A percentile compares a stretch with the other conserved stretches of the same genome.
phyloP scores from a whole-genome alignment of 2,329 filamentous ascomycete species.

The Colletotrichum liaoningense region DNA sequence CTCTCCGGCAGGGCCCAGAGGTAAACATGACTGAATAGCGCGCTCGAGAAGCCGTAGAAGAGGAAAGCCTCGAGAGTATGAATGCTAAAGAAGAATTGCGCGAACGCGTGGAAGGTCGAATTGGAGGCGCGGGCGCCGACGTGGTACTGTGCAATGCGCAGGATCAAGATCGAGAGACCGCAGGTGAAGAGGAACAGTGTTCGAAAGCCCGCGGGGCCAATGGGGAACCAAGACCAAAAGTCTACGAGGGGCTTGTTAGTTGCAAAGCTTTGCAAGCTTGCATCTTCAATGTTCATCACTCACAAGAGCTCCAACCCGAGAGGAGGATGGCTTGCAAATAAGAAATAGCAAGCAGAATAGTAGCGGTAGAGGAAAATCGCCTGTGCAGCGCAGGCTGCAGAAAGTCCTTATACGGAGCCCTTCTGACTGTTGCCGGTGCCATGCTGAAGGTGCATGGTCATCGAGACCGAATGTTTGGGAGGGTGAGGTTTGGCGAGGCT shows the following conservation, averaged over 20 bases:
- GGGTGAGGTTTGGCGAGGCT: conserved; percentile 39
- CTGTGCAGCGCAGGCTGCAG: conserved; percentile 89
- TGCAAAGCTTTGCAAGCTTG: conserved; percentile 5
- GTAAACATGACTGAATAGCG: conserved; percentile 84
- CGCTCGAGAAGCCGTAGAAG: conserved; percentile 83
- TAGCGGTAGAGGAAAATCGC: conserved; percentile 83
- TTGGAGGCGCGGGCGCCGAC: conserved; percentile 77
- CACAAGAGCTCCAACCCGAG: conserved; percentile 76
- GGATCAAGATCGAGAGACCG: conserved; percentile 81
- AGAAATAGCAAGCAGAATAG: conserved; percentile 75
- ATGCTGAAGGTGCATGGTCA: conserved; percentile 61
- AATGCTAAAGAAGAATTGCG: conserved; percentile 65
- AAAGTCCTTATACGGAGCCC: conserved; percentile 83
- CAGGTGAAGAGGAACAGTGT: conserved; percentile 81
- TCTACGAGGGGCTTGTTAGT: conserved; percentile 57
- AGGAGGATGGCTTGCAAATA: conserved; percentile 79
- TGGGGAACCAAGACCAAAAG: conserved; percentile 88
- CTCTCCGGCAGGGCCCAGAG: conserved; percentile 74
- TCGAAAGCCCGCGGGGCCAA: conserved; percentile 81
- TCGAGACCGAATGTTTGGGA: conserved; percentile 42
- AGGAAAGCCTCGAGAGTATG: conserved; percentile 76
- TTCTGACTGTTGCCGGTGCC: conserved; percentile 66
- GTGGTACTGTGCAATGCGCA: conserved; percentile 88
- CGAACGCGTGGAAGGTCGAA: conserved; percentile 75
- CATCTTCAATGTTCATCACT: conserved; percentile 48